phyloP scores from a whole-genome alignment of 768 basidiomycete species.

The Macrolepiota albuminosa region DNA sequence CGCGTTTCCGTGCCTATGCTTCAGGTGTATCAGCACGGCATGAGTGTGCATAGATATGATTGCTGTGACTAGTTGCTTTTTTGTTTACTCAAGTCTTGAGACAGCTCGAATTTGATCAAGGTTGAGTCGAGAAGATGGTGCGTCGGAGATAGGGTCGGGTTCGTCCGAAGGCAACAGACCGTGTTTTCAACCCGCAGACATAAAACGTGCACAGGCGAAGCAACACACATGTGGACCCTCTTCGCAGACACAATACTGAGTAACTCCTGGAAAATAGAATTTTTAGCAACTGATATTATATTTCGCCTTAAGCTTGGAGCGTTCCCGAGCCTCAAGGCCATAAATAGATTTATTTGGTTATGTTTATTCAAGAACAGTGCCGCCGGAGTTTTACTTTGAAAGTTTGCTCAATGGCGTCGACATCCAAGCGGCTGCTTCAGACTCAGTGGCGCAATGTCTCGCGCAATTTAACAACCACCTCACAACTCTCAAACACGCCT shows the following conservation, averaged over 20 bases:
- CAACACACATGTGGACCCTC: too few species aligned
- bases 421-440: conserved; percentile 9
- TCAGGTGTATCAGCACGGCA: background rate
- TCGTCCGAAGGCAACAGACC: too few species aligned
- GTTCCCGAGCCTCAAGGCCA: too few species aligned
- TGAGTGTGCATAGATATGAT: background rate
- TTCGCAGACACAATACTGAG: too few species aligned
- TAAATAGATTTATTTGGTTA: background rate
- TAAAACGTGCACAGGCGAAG: too few species aligned
- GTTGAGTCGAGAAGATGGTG: too few species aligned
- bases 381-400: background rate
- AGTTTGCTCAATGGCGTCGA: conserved; percentile 13
- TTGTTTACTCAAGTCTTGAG: too few species aligned
- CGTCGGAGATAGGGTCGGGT: too few species aligned
- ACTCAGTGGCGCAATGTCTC: conserved; percentile 10
- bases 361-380: background rate
- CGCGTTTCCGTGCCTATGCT: background rate
- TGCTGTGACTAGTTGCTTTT: background rate
- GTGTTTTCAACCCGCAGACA: too few species aligned
- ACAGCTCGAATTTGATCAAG: background rate
- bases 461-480: conserved; percentile 9
- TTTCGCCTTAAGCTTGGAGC: too few species aligned
- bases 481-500: background rate
- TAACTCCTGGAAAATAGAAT: too few species aligned
- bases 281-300: too few species aligned